Base-by-base conservation (phyloP, 495 filamentous ascomycete species). In the Neurospora discreta region DNA sequence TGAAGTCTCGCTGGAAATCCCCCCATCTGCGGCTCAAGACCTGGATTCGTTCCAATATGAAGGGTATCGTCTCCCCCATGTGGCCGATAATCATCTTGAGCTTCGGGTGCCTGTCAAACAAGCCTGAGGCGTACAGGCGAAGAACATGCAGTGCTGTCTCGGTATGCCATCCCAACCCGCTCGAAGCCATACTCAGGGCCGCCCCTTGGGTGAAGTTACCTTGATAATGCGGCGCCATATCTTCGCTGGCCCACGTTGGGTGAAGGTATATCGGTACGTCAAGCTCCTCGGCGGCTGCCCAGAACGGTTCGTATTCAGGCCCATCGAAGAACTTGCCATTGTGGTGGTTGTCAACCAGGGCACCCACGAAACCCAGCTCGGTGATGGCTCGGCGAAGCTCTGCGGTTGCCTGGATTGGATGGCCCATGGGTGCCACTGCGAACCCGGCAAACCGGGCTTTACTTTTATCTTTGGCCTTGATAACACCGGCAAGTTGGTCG, bases 81-180 rank as follows among this genome's bases (percentile, higher is more conserved):
- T 92, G 90, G 3, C 89, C 89, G n/a, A 91, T 78, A 69, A 91
- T 85, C 39, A 91, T 80, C 75, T 91, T 88, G 41, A 91, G 77
- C 33, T 82, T 82, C 0, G 89, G 86, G 69, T 81, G 84, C 4
- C 81, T 78, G 75, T 87, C 84, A 72, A 89, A 91, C 10, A 81
- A 36, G 23, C 80, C 81, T 3, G 77, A 77, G 0, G 76, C 75
- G 69, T 75, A 81, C 15, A 82, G 76, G 26, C 78, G 73, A n/a
- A 81, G 69, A 10, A 81, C 70, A 70, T 79, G 79, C 38, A 87
- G 71, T 0, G 80, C 89, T 0, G 82, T 82, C 2, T 89, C 85
- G 3, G 79, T 71, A 52, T 85, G 83, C 82, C 83, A 85, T 18
- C 81, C 81, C 78, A 83, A 86, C 0, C 81, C 84, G 20, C 77